Evolutionary conservation across 192 early-diverging fungal species (phyloP), one percentile per base, ranked within the genome.

Genomic region (Chytriomyces sp.): DNA sequence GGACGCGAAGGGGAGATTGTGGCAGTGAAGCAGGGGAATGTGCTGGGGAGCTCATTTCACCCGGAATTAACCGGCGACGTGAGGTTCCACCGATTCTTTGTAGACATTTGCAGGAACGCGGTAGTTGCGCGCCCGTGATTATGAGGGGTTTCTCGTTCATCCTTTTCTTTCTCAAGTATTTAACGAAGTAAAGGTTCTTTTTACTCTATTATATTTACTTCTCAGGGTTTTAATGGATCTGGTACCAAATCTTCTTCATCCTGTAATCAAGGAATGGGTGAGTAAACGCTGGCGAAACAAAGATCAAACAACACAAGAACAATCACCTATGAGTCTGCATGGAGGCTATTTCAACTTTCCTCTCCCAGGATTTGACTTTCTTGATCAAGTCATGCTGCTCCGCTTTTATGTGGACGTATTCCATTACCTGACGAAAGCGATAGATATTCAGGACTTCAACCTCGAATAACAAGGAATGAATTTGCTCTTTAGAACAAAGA

Each of bases 1-100:
- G 85, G 87, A 26, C 80, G 77, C 44, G 85, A 88, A 34, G 78
- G 64, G 6, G 81, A 81, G 17, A 85, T 95, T 77, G 96, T 99
- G 31, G 97, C 97, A 1, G 95, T 99, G 30, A 85, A 82, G 68
- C 93, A 98, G 70, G 91, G 86, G 54, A 86, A 93, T 49, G 75
- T 98, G 22, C 77, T 99, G 36, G 97, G 90, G 49, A 94, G 94
- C 0, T 88, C 93, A 40, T 99, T 99, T 85, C 97, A 99, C 71
- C 97, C 97, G 0, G 97, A 99, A 76, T 83, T 99, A 60, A 99
- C 97, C 5, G 68, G 74, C 14, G 97, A 99, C 78, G 85, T 85
- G 71, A 79, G 95, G 28, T 90, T 96, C 82, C 97, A 99, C 77
- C 77, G 79, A 59, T 96, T 89, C 81, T 99, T 97, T 91, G 55